Evolutionary conservation across 495 filamentous ascomycete species (phyloP), one percentile per base, ranked within the genome.

Genomic region (Aspergillus mulundensis): DNA sequence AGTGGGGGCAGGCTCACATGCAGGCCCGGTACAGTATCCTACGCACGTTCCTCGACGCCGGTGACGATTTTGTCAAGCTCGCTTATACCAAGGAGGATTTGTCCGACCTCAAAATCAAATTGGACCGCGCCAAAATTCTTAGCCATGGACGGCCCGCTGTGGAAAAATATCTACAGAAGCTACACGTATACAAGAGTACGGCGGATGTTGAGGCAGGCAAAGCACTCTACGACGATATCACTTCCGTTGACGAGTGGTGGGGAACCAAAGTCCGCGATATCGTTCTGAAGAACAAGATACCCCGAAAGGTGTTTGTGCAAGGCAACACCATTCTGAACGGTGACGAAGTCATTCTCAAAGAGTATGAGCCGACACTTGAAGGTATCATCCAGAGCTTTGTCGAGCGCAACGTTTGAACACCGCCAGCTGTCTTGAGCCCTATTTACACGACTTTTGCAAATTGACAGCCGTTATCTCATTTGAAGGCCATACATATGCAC

Each of bases 1-100:
- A 96, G 72, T 97, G 93, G 93, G 92, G 93, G 11, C 91, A 97
- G 65, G 84, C 90, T 23, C 93, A 98, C 64, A 95, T 90, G 78
- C 91, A 97, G 73, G 94, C 94, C 4, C 87, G 94, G 15, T 97
- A 91, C 73, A 87, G 85, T 57, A 98, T 97, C 65, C 73, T 98
- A 34, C 80, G 86, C 58, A 87, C 85, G 30, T 96, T 97, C 84
- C 80, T 97, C n/a, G 77, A 81, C 34, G 91, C 91, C 2, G 90
- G 87, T 5, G 80, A 86, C 50, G 82, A 85, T 54, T 97, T 98
- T 66, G 88, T 89, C 75, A 84, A 84, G 60, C 80, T 98, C 23
- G 79, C 85, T 3, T 85, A 89, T 64, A 82, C 74, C 30, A 82
- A 86, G 51, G 82, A 86, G 15, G 90, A 95, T 66, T 80, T 95